Conservation (phyloP, 345 rosid species). For the Melastoma malabathricum region DNA sequence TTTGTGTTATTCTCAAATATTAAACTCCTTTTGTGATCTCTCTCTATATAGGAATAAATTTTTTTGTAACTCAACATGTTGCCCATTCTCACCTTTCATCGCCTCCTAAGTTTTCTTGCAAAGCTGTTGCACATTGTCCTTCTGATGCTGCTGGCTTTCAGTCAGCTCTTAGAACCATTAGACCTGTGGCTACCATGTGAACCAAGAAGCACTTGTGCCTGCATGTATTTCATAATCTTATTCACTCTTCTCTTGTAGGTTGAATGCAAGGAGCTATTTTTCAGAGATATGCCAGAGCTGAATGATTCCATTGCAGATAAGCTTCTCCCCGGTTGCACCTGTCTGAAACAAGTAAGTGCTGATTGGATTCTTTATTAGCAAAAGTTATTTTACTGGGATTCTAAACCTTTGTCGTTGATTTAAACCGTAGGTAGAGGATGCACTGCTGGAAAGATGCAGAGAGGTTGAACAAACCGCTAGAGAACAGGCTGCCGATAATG, state of each 20-base stretch:
- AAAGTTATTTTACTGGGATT: neutral
- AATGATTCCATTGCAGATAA: slow-evolving; percentile 77
- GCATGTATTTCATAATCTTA: neutral
- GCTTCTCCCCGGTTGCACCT: slow-evolving; percentile 71
- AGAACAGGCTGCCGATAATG: slow-evolving; percentile 93
- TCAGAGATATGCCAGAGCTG: slow-evolving; percentile 64
- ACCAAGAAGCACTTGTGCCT: too few relatives aligned
- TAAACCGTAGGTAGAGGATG: slow-evolving; percentile 56
- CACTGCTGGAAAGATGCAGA: slow-evolving; percentile 49
- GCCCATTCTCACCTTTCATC: too few relatives aligned
- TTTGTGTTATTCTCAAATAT: slow-evolving; percentile 1
- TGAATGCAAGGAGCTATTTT: slow-evolving; percentile 72
- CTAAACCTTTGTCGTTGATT: neutral
- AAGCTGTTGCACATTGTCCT: too few relatives aligned
- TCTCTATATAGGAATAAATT: too few relatives aligned
- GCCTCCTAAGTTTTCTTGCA: too few relatives aligned
- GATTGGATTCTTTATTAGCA: neutral
- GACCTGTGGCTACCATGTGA: too few relatives aligned
- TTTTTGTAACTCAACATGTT: too few relatives aligned
- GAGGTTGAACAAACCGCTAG: slow-evolving; percentile 67
- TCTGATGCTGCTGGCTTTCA: too few relatives aligned
- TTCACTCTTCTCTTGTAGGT: slow-evolving; percentile 34
- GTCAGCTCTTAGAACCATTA: too few relatives aligned
- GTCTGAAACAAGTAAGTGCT: slow-evolving; percentile 50
- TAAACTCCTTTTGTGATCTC: too few relatives aligned